Evolutionary conservation across 129 eudicot species (phyloP), one percentile per base, ranked within the genome.

Genomic region (Oenanthe sinensis): DNA sequence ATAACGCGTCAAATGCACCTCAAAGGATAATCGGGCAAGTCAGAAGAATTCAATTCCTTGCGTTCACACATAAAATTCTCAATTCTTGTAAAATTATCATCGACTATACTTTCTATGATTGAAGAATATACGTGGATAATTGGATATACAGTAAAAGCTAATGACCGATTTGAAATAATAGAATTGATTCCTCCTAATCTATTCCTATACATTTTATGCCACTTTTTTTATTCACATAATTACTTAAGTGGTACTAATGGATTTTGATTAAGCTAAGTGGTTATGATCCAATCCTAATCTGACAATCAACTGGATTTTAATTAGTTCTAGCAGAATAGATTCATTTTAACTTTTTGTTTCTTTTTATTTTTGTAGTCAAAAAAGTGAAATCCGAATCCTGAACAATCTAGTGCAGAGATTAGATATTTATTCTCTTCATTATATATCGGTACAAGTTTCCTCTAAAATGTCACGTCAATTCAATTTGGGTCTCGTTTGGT

Each of bases 161-260:
- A n/a, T 13, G 13, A 58, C 65, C 30, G 65, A 22, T 8, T n/a
- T 58, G 13, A 55, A 28, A 60, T 58, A 58, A 60, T 22, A 5
- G 68, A 60, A 60, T 60, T 10, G 68, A 60, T 60, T 60, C 68
- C 68, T 60, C 68, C 68, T 60, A 3, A 60, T 60, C 67, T 58
- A n/a, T n/a, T 58, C 30, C 65, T 58, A 2, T 22, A 22, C 6
- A 8, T 6, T 58, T 6, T 5, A 15, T 49, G 42, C 2, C 4
- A 1, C 42, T 39, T 39, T 39, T 39, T 39, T 39, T 1, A 33
- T 33, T 33, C 42, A 39, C 42, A 12, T 15, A 46, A 11, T 16
- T 49, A 15, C 22, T 17, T 49, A 3, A 49, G 17, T 13, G 52
- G 52, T 16, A 16, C 55, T 16, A 0, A 16, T 16, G 55, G 0